Evolutionary conservation across 2,329 filamentous ascomycete genomes (phyloP).

Genomic region (Ophiocordyceps camponoti-floridani): DNA sequence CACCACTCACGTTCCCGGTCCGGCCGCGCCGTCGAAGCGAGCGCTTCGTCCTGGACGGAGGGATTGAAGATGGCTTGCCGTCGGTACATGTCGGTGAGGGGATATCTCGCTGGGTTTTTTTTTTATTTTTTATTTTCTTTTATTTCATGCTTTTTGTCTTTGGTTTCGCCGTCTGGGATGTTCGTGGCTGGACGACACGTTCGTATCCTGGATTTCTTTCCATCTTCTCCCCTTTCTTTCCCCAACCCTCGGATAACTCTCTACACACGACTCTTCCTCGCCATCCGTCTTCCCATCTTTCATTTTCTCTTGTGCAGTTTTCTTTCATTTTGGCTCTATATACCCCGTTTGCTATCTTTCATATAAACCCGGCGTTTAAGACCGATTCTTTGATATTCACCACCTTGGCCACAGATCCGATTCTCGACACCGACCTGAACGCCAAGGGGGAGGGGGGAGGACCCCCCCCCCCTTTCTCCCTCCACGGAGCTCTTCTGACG

Average conservation of each 20-base stretch:
- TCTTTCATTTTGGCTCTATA: neutral
- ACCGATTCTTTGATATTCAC: neutral
- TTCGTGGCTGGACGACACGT: neutral
- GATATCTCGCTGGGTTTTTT: neutral
- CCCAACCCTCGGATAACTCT: too few species aligned
- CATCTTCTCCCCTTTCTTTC: neutral
- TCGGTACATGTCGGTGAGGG: too few species aligned
- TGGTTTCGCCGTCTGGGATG: neutral
- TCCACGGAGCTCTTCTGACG: too few species aligned
- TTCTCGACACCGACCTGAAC: neutral
- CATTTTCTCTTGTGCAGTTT: neutral
- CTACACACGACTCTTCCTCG: too few species aligned
- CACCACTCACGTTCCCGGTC: conserved; percentile 1
- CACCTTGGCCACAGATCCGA: neutral
- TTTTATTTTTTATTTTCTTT: neutral
- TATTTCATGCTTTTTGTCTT: neutral
- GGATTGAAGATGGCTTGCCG: neutral
- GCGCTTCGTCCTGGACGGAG: neutral
- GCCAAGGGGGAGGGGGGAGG: too few species aligned
- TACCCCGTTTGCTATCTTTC: neutral
- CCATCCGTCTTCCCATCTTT: too few species aligned
- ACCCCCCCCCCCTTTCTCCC: neutral
- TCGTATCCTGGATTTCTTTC: neutral
- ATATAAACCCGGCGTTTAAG: neutral
- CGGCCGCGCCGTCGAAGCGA: neutral